phyloP scores from a whole-genome alignment of 1,284 basidiomycete species.

The Leccinum pallidistipes region DNA sequence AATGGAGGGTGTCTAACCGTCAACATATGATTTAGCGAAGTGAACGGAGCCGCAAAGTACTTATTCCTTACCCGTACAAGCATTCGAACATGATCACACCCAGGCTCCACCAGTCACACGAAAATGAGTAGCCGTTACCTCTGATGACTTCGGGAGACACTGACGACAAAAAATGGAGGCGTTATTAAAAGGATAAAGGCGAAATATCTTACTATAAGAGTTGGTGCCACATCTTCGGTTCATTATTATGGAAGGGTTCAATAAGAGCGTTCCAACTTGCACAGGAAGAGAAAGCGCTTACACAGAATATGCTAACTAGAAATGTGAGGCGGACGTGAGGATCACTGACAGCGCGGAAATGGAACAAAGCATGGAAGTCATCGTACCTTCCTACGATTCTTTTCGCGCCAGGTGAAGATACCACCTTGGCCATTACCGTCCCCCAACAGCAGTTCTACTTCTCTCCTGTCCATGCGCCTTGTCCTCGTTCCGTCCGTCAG shows the following conservation, averaged over 20 bases:
- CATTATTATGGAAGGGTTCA: constrained; percentile 27
- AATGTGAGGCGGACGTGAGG: constrained; percentile 19
- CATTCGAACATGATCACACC: constrained; percentile 93
- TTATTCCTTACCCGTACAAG: constrained; percentile 71
- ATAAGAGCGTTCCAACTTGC: constrained; percentile 18
- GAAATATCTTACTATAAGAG: constrained; percentile 75
- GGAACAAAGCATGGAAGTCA: constrained; percentile 19
- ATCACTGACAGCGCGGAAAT: constrained; percentile 25
- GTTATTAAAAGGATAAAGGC: constrained; percentile 27
- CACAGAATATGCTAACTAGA: constrained; percentile 90
- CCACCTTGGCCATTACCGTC: constrained; percentile 74
- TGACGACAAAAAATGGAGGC: constrained; percentile 37
- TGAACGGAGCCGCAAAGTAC: constrained; percentile 27
- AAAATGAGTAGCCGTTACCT: constrained; percentile 90
- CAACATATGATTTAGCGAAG: constrained; percentile 28
- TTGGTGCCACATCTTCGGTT: constrained; percentile 77
- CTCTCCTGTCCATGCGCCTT: constrained; percentile 73
- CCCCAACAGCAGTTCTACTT: constrained; percentile 80
- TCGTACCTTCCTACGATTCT: constrained; percentile 82
- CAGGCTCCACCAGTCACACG: constrained; percentile 98
- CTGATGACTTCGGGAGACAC: constrained; percentile 97
- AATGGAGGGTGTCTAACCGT: constrained; percentile 83
- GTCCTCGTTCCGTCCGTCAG: constrained; percentile 65
- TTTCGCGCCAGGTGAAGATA: constrained; percentile 92
- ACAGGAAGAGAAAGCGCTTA: constrained; percentile 47